Base-by-base conservation (phyloP, 345 rosid species). In the Erysimum cheiranthoides region DNA sequence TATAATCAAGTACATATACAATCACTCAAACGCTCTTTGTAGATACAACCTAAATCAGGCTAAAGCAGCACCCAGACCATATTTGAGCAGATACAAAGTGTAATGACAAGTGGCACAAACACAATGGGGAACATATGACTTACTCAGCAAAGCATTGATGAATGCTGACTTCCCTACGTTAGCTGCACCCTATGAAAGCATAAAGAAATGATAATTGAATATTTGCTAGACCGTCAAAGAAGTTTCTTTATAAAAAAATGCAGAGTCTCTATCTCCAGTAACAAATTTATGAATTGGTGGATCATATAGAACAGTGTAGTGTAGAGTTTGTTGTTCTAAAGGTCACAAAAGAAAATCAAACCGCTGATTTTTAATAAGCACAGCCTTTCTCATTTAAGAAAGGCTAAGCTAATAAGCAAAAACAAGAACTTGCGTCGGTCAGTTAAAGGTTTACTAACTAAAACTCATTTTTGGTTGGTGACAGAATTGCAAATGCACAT, bases 161-260 rank as follows among this genome's bases (percentile, higher is more conserved):
- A 94, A 94, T 67, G 97, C 98, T 68, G 98, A 92, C 85, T 94
- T 94, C 63, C 98, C 98, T 65, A 94, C 98, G 77, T 94, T 94
- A 49, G 97, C 98, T 53, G 98, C 84, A 49, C 98, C 98, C 98
- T 94, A 79, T 6, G 42, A 63, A 68, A 69, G 34, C 50, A 63
- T 69, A 14, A 39, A 47, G 5, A 39, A 38, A n/a, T 61, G 39
- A 68, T 30, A 21, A 45, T 35, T 43, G 18, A 42, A 61, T 68
- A 61, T 61, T 43, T 68, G 10, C 36, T 8, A 47, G n/a, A 47
- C 47, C 3, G 9, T 4, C 32, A 36, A 8, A 49, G 11, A 50
- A 47, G 35, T 49, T 59, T 18, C 17, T 36, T 11, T 5, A 68
- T 1, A 21, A 21, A 21, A 21, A 17, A n/a, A 71, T 9, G 45